phyloP scores from a whole-genome alignment of 2,329 filamentous ascomycete genomes.

The Colletotrichum sp. region DNA sequence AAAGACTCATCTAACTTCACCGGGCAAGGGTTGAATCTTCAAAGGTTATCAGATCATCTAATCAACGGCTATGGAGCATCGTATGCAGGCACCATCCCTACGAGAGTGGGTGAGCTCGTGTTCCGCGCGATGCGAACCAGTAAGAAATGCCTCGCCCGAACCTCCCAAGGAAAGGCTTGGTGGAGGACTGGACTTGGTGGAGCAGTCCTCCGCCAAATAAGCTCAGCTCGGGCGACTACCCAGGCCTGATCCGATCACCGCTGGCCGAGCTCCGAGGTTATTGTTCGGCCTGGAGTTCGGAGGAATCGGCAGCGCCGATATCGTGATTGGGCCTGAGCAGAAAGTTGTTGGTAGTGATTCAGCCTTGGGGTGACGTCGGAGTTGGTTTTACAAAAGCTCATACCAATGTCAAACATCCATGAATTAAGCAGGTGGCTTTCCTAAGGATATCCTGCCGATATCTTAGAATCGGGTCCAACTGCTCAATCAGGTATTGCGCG shows the following conservation, averaged over 20 bases:
- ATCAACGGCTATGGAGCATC: conserved; percentile 2
- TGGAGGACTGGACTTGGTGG: not conserved
- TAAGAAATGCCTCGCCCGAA: not conserved
- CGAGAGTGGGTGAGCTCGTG: not conserved
- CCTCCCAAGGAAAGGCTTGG: not conserved
- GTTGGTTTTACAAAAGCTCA: too few species aligned
- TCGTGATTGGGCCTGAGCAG: not conserved
- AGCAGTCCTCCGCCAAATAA: not conserved
- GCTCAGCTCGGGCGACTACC: not conserved
- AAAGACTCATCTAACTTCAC: not conserved
- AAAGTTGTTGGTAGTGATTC: not conserved
- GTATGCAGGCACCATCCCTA: not conserved
- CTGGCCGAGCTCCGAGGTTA: not conserved
- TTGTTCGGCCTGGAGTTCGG: not conserved
- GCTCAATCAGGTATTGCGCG: too few species aligned
- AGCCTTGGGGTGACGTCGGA: too few species aligned
- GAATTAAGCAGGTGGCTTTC: too few species aligned
- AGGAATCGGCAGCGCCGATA: not conserved
- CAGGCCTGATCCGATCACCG: not conserved
- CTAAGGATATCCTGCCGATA: too few species aligned
- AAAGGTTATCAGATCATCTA: conserved; percentile 17
- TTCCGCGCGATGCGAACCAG: not conserved
- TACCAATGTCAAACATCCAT: too few species aligned
- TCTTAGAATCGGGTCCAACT: too few species aligned
- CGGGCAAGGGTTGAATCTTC: not conserved